phyloP scores from a whole-genome alignment of 371 early-diverging fungal species.

The Lichtheimia hyalospora region DNA sequence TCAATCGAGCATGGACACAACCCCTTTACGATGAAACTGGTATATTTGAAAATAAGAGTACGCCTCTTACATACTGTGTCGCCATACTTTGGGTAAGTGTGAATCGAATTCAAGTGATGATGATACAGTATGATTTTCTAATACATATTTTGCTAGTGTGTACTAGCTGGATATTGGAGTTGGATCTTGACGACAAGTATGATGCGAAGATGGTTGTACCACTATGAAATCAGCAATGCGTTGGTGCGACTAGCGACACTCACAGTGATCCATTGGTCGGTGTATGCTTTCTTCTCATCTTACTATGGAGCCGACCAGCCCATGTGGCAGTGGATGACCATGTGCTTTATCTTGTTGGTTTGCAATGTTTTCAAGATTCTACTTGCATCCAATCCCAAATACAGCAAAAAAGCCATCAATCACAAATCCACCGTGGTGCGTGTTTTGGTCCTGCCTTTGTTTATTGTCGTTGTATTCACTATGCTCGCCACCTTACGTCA shows the following conservation, averaged over 20 bases:
- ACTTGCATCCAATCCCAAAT: slow-evolving; percentile 31
- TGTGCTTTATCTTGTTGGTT: slow-evolving; percentile 46
- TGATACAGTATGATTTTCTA: no score
- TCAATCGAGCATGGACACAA: slow-evolving; percentile 36
- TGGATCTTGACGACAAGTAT: slow-evolving; percentile 61
- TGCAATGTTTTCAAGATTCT: slow-evolving; percentile 37
- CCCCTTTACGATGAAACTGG: slow-evolving; percentile 40
- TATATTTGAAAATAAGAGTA: slow-evolving; percentile 54
- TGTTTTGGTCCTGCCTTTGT: slow-evolving; percentile 37
- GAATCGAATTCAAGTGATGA: not conserved
- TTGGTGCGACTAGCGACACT: slow-evolving; percentile 62
- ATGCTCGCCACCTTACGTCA: slow-evolving; percentile 44
- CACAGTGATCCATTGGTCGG: slow-evolving; percentile 60
- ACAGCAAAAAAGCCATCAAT: slow-evolving; percentile 27
- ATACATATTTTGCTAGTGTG: not conserved
- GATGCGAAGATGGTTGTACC: slow-evolving; percentile 59
- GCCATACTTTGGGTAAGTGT: slow-evolving; percentile 60
- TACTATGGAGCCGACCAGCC: slow-evolving; percentile 60
- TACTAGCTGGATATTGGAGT: slow-evolving; percentile 62
- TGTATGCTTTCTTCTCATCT: slow-evolving; percentile 52
- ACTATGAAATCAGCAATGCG: slow-evolving; percentile 60
- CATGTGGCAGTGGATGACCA: slow-evolving; percentile 64
- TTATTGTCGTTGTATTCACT: slow-evolving; percentile 43
- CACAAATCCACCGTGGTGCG: slow-evolving; percentile 42
- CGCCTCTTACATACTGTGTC: slow-evolving; percentile 54